phyloP scores from a whole-genome alignment of 129 eudicot species.

The Helianthus tuberosus region DNA sequence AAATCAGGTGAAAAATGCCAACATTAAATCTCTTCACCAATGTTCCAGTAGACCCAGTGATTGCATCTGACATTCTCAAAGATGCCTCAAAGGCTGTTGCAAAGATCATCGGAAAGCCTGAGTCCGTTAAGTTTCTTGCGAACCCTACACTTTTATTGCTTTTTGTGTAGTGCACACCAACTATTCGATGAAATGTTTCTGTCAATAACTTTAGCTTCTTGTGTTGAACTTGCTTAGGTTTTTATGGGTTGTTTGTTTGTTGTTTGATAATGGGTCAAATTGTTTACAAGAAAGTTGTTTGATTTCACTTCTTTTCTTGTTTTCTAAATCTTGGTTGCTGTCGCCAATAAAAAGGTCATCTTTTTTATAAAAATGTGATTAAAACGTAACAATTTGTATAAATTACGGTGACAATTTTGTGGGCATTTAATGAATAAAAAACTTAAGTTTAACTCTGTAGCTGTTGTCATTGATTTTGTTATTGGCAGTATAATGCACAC shows the following conservation, averaged over 20 bases:
- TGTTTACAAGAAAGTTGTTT: neutral
- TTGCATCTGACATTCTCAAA: constrained; percentile 88
- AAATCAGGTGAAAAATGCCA: constrained; percentile 55
- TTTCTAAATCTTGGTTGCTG: neutral
- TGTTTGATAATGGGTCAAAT: neutral
- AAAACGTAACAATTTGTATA: neutral
- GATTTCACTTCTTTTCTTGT: neutral
- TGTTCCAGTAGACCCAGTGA: constrained; percentile 83
- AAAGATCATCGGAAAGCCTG: constrained; percentile 95
- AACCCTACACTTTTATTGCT: neutral
- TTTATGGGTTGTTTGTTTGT: neutral
- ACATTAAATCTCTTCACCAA: constrained; percentile 88
- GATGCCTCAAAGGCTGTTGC: constrained; percentile 98
- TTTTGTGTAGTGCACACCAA: constrained; percentile 27
- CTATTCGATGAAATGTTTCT: constrained; percentile 57
- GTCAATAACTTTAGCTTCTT: neutral
- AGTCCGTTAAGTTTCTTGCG: constrained; percentile 56
- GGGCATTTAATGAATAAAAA: no score
- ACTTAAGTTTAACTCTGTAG: no score
- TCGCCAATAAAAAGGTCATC: neutral
- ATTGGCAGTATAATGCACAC: constrained; percentile 10
- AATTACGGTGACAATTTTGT: neutral
- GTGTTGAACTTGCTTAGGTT: neutral
- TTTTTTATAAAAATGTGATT: neutral
- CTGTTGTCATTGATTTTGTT: no score